Percentiles rank a stretch among this genome's conserved stretches.
These are phyloP conservation scores for Strigomonas galati DNA, from an alignment of 208 protist species.

Conservation along the genomic window DNA sequence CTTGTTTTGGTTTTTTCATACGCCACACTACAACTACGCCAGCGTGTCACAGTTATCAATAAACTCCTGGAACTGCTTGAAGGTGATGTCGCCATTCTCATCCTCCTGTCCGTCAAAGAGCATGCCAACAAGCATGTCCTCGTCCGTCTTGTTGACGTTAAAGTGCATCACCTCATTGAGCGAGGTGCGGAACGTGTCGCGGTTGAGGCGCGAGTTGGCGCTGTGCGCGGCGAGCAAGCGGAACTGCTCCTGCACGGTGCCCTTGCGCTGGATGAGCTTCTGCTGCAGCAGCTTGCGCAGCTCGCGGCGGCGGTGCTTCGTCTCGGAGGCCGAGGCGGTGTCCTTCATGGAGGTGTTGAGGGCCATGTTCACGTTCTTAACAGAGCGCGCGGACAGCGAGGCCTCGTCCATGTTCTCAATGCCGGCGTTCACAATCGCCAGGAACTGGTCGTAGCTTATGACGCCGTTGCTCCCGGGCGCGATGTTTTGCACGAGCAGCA, in stretches of 20 bases:
- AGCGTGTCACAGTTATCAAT: constrained; percentile 27
- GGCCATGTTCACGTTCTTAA: constrained; percentile 68
- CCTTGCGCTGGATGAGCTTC: constrained; percentile 80
- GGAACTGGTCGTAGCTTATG: constrained; percentile 80
- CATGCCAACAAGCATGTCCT: constrained; percentile 76
- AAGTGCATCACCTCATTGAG: constrained; percentile 83
- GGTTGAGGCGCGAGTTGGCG: constrained; percentile 62
- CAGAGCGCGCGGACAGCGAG: constrained; percentile 47
- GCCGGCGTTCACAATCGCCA: constrained; percentile 57
- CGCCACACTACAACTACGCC: no score
- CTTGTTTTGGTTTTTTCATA: no score
- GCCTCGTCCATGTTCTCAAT: constrained; percentile 70
- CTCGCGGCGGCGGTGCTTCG: constrained; percentile 38
- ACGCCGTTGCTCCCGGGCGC: constrained; percentile 56
- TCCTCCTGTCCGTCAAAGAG: constrained; percentile 85
- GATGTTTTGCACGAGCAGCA: constrained; percentile 75
- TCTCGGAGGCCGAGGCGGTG: constrained; percentile 30
- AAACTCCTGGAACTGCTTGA: constrained; percentile 88
- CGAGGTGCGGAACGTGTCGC: constrained; percentile 63
- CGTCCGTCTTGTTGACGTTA: constrained; percentile 66
- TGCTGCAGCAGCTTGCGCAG: constrained; percentile 64
- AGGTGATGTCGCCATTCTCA: constrained; percentile 78
- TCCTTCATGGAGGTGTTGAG: constrained; percentile 43
- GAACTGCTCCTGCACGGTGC: constrained; percentile 78
- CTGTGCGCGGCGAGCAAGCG: constrained; percentile 70